Percentiles rank a stretch among this genome's conserved stretches.
phyloP scores from a whole-genome alignment of 306 rosid genomes.

The Cotoneaster glaucophyllus region DNA sequence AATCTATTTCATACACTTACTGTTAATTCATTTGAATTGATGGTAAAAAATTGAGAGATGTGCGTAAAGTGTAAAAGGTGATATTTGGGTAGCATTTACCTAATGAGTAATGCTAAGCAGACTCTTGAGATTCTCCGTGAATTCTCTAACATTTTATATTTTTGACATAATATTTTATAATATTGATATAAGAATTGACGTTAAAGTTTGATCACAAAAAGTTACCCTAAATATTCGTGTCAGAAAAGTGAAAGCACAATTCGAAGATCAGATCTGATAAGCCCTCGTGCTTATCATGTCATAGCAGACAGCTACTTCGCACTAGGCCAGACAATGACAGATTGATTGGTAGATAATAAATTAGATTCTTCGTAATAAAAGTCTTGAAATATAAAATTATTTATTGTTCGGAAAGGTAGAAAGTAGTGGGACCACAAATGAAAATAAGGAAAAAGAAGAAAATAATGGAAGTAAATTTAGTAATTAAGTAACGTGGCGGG shows the following conservation, averaged over 20 bases:
- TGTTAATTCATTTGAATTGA: fast-evolving
- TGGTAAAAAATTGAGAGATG: no score
- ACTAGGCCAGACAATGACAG: slow-evolving; percentile 11
- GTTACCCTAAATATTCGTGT: not conserved
- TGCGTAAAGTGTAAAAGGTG: no score
- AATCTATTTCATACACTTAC: not conserved
- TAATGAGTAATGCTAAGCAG: no score
- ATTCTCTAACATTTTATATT: fast-evolving
- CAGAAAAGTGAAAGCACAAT: slow-evolving; percentile 17
- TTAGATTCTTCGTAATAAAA: not conserved
- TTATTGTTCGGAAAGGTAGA: not conserved
- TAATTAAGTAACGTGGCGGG: not conserved
- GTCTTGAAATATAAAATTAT: not conserved
- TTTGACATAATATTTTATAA: no score
- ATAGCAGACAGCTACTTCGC: slow-evolving; percentile 27
- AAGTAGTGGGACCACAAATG: not conserved
- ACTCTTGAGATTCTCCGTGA: fast-evolving
- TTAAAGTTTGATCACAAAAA: fast-evolving
- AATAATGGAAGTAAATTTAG: not conserved
- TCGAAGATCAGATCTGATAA: slow-evolving; percentile 10
- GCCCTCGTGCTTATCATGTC: fast-evolving
- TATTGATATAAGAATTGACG: not conserved
- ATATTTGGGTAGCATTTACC: no score
- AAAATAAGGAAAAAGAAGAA: not conserved
- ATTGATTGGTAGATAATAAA: not conserved